Evolutionary conservation across 768 basidiomycete species (phyloP).

Genomic region (Suillus plorans): DNA sequence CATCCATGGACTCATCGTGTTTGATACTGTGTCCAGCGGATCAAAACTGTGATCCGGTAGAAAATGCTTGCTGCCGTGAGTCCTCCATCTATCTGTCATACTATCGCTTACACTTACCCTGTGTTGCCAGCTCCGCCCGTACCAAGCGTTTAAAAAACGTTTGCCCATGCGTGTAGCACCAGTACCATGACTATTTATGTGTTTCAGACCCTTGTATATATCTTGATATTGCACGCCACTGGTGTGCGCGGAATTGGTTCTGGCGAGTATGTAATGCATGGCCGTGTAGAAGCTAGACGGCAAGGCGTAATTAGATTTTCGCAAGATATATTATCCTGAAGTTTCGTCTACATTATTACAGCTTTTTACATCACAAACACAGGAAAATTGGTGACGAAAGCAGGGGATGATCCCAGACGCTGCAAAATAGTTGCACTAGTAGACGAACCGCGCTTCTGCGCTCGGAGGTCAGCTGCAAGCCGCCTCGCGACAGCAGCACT

Average conservation of each 20-base stretch:
- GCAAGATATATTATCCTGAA: background rate
- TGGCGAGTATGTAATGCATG: background rate
- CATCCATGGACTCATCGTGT: slow-evolving; percentile 56
- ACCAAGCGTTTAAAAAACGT: slow-evolving; percentile 40
- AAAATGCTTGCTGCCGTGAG: slow-evolving; percentile 83
- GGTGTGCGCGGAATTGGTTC: background rate
- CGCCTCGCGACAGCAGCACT: slow-evolving; percentile 64
- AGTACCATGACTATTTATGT: slow-evolving; percentile 14
- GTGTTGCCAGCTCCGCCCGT: slow-evolving; percentile 44
- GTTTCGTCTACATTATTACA: slow-evolving; percentile 21
- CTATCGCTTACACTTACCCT: slow-evolving; percentile 6
- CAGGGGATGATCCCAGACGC: slow-evolving; percentile 56
- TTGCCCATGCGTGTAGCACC: slow-evolving; percentile 30
- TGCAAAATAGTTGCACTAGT: slow-evolving; percentile 58
- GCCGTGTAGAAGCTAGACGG: background rate
- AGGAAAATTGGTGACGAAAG: slow-evolving; percentile 75
- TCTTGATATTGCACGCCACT: background rate
- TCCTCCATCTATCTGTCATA: slow-evolving; percentile 15
- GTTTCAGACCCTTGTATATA: background rate
- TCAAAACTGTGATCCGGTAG: slow-evolving; percentile 61
- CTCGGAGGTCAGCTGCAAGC: slow-evolving; percentile 61
- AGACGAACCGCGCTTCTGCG: slow-evolving; percentile 44
- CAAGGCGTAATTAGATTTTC: background rate
- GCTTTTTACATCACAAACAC: slow-evolving; percentile 44
- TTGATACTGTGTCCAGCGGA: slow-evolving; percentile 73